Conservation (phyloP, 768 basidiomycete species). For the Atractiella rhizophila region DNA sequence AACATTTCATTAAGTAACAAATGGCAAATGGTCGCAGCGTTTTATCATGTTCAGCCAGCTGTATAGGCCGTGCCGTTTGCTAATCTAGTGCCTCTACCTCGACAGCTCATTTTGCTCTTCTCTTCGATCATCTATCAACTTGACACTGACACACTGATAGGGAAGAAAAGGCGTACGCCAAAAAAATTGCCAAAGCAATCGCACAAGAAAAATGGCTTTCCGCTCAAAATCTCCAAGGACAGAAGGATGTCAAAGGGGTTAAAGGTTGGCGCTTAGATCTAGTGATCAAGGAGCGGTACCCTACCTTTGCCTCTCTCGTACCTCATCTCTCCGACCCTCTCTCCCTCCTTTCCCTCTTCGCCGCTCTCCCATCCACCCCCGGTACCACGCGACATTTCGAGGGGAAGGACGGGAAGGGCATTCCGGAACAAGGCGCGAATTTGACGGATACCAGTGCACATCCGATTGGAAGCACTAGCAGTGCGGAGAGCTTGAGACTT, state of each 20-base stretch:
- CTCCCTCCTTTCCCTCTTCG: constrained; percentile 80
- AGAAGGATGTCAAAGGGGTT: constrained; percentile 61
- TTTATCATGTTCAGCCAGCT: too few species aligned
- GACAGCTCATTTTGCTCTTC: too few species aligned
- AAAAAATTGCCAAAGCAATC: constrained; percentile 75
- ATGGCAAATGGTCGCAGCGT: too few species aligned
- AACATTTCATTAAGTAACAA: too few species aligned
- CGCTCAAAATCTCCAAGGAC: constrained; percentile 78
- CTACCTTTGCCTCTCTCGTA: constrained; percentile 81
- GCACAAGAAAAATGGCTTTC: constrained; percentile 85
- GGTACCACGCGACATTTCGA: too few species aligned
- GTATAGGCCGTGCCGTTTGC: too few species aligned
- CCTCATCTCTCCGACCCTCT: constrained; percentile 93
- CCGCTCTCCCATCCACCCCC: constrained; percentile 63
- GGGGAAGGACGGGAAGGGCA: too few species aligned
- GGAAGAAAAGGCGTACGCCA: constrained; percentile 96
- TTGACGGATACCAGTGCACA: constrained; percentile 63
- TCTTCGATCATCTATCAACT: too few species aligned
- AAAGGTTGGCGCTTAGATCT: constrained; percentile 81
- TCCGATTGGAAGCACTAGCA: too few species aligned
- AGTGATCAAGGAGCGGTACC: constrained; percentile 96
- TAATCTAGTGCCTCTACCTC: too few species aligned
- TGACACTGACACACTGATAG: constrained; percentile 66
- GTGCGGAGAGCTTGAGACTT: too few species aligned
- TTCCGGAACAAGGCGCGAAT: constrained; percentile 62